Conservation (phyloP, 306 rosid species). For the Begonia peltatifolia region DNA sequence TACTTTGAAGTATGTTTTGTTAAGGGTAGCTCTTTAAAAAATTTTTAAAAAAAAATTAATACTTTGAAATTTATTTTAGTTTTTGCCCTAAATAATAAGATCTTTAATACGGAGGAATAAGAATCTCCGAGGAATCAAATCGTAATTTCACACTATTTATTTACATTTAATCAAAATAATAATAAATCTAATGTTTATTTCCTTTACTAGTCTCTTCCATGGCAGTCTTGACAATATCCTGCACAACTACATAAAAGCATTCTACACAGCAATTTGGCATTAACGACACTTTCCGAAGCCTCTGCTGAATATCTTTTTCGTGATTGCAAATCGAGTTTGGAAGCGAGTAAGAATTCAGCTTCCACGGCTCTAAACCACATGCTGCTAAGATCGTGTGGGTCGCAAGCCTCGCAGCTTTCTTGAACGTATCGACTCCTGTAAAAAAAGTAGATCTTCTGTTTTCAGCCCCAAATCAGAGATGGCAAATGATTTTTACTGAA, state of each 20-base stretch:
- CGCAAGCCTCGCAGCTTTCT: constrained; percentile 48
- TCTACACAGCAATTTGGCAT: constrained; percentile 46
- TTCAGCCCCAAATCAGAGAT: too few relatives aligned
- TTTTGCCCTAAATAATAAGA: too few relatives aligned
- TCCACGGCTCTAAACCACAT: constrained; percentile 33
- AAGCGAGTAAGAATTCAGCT: constrained; percentile 2
- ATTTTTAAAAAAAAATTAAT: too few relatives aligned
- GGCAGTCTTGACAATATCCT: constrained; percentile 30
- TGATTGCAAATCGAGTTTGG: constrained; percentile 37
- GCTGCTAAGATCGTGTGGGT: constrained; percentile 61
- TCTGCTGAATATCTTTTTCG: constrained; percentile 8
- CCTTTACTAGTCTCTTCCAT: constrained; percentile 17
- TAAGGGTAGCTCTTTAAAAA: too few relatives aligned
- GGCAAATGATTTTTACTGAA: too few relatives aligned
- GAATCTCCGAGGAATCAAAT: too few relatives aligned
- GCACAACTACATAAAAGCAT: constrained; percentile 44
- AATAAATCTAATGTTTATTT: too few relatives aligned
- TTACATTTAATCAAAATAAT: too few relatives aligned
- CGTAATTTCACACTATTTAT: too few relatives aligned
- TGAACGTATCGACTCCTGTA: constrained; percentile 41
- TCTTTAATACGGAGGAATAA: too few relatives aligned
- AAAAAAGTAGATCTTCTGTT: background rate
- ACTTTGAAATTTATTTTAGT: too few relatives aligned
- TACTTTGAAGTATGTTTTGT: too few relatives aligned
- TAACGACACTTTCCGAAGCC: constrained; percentile 21